Base-by-base conservation (phyloP, 495 filamentous ascomycete genomes). In the Penicillium waksmanii region DNA sequence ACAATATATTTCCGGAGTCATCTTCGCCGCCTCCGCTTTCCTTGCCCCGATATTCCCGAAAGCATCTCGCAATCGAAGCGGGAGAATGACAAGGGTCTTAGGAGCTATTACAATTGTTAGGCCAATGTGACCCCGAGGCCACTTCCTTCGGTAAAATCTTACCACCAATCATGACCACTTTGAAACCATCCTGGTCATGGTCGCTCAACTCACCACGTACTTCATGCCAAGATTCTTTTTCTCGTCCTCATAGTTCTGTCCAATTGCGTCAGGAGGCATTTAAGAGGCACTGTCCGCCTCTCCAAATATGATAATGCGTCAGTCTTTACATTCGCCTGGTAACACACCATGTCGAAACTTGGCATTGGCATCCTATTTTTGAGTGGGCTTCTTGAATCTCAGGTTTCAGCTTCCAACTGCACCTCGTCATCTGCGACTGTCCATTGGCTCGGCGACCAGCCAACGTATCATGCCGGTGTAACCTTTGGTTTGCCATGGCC, bases 401-500 rank as follows among this genome's bases (percentile, higher is more conserved):
- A 13, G 0, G 36, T 38, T 38, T 38, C 36, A 38, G 36, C 36
- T 38, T 38, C 36, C 36, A 38, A 38, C 36, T 38, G 36, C 36
- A 55, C 53, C 40, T 35, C 53, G 5, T 55, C 53, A 3, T 47
- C 53, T 55, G 36, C 40, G 40, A 27, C 53, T 15, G 67, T 80
- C 17, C 67, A 60, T 33, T 80, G 77, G 77, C 42, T 80, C n/a
- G 75, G 73, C 21, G 63, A 70, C 11, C 63, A 64, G 3, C 75
- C 77, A 3, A 47, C 60, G 2, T 63, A 68, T 44, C 65, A 63
- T 27, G 35, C 62, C 0, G 77, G 77, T 12, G 64, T 70, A 7
- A 78, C 77, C 1, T 80, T 80, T 61, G 77, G 73, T 3, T 49
- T 80, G 3, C 77, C 77, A 23, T 80, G 77, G 77, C 66, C 73